Evolutionary conservation across 2,329 filamentous ascomycete species (phyloP), one percentile per base, ranked within the genome.

Genomic region (Diaporthe sp.): DNA sequence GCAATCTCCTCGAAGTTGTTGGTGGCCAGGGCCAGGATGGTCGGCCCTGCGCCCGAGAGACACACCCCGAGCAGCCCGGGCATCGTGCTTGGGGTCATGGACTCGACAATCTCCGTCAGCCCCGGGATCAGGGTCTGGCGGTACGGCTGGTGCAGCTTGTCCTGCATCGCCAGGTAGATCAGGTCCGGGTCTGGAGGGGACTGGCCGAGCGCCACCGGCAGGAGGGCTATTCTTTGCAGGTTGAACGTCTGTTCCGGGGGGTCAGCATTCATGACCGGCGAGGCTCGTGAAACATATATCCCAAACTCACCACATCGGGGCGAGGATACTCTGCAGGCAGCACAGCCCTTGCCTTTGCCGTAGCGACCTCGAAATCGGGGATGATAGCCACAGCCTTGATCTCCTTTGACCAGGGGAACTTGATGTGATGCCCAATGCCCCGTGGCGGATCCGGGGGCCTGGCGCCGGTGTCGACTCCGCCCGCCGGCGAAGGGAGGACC

Each of bases 381-480:
- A 99, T 98, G 80, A 99, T 96, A 79, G 96, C 95, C 78, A 99
- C 93, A 77, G 96, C 96, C 88, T 98, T 98, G 88, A 99, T 98
- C 84, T 98, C 95, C 78, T 93, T 92, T 75, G 95, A 94, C 96
- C 96, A 98, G 57, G 92, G 92, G 85, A 98, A 98, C 85, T 96
- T 96, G 86, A 97, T 96, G 87, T 98, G 98, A 84, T 98, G 96
- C 67, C 96, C 97, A 80, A 99, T 98, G 81, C 95, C 94, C 79
- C 93, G 84, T 3, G 97, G 97, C n/a, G 97, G 97, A 82, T 95
- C 91, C 7, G 97, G 96, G 28, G 97, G 97, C 79, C 88, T 92
- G 80, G 94, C 89, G 55, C 97, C 96, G 0, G 96, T 98, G 84
- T 98, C 96, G 67, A 96, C 89, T 72, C 97, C 97, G 77, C 97